These are phyloP conservation scores for Mrakia gelida DNA, from an alignment of 768 basidiomycete species.

Conservation along the genomic window DNA sequence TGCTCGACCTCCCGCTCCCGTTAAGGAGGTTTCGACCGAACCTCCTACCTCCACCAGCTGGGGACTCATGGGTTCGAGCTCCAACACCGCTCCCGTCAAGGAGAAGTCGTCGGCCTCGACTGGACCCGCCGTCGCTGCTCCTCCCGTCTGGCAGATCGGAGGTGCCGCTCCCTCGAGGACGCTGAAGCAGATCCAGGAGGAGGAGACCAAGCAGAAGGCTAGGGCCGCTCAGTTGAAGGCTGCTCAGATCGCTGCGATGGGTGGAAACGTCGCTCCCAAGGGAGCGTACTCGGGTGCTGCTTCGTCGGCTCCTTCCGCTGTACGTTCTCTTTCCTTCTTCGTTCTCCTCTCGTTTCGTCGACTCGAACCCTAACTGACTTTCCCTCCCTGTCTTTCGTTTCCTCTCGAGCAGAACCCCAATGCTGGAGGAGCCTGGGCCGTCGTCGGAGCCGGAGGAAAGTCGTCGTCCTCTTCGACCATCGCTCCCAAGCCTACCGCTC, in stretches of 20 bases:
- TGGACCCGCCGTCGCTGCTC: conserved; percentile 38
- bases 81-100: conserved; percentile 7
- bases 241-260: conserved; percentile 27
- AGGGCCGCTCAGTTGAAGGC: conserved; percentile 44
- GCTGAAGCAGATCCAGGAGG: conserved; percentile 98
- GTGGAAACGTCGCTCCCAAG: conserved; percentile 29
- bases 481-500: conserved; percentile 36
- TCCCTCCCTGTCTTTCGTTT: neutral
- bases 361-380: neutral
- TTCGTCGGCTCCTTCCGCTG: conserved; percentile 44
- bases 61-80: conserved; percentile 34
- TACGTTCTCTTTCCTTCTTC: conserved; percentile 13
- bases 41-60: conserved; percentile 42
- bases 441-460: conserved; percentile 77
- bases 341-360: neutral
- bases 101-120: conserved; percentile 37
- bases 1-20: conserved; percentile 46
- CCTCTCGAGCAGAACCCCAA: neutral
- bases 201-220: conserved; percentile 84
- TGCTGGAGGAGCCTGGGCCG: conserved; percentile 65
- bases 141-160: conserved; percentile 42
- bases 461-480: conserved; percentile 33
- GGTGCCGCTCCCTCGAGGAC: conserved; percentile 60
- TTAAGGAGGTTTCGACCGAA: conserved; percentile 37
- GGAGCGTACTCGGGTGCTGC: conserved; percentile 45